A percentile compares a stretch with the other conserved stretches of the same genome.
Evolutionary conservation across 2,329 filamentous ascomycete species (phyloP).

Genomic region (Phialophora macrospora): DNA sequence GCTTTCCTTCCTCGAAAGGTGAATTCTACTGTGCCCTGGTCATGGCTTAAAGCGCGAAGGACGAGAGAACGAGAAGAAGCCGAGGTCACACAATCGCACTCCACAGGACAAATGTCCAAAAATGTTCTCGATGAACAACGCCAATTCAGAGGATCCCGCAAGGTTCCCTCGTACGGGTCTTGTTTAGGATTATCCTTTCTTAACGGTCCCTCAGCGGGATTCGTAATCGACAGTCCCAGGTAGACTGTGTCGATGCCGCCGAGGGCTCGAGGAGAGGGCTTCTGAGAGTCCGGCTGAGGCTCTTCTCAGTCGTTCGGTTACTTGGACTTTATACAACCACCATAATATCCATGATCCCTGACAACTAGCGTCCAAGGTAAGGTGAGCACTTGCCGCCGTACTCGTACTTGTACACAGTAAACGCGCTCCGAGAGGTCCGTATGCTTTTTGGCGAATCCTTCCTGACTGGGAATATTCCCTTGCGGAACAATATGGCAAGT

Average conservation of each 20-base stretch:
- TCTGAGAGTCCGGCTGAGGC: background rate
- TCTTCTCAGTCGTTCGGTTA: background rate
- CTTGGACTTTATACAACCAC: background rate
- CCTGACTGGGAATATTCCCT: background rate
- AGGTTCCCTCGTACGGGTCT: background rate
- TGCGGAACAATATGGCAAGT: conserved; percentile 11
- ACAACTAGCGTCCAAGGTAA: background rate
- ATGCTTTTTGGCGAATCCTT: background rate
- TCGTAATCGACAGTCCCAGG: no score
- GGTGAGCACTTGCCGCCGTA: background rate
- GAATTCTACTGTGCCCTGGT: background rate
- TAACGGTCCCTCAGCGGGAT: no score
- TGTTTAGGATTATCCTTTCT: background rate
- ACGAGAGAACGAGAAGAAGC: background rate
- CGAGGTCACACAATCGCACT: background rate
- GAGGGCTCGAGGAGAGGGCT: background rate
- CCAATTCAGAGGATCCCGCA: background rate
- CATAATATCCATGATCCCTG: background rate
- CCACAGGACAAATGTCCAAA: background rate
- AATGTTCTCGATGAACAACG: background rate
- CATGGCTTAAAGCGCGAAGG: background rate
- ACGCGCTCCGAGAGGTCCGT: background rate
- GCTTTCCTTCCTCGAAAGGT: background rate
- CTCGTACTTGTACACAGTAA: background rate
- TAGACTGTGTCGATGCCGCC: background rate